These are phyloP conservation scores for Phaeolepiota aurea DNA, from an alignment of 768 basidiomycete species.

Conservation along the genomic window DNA sequence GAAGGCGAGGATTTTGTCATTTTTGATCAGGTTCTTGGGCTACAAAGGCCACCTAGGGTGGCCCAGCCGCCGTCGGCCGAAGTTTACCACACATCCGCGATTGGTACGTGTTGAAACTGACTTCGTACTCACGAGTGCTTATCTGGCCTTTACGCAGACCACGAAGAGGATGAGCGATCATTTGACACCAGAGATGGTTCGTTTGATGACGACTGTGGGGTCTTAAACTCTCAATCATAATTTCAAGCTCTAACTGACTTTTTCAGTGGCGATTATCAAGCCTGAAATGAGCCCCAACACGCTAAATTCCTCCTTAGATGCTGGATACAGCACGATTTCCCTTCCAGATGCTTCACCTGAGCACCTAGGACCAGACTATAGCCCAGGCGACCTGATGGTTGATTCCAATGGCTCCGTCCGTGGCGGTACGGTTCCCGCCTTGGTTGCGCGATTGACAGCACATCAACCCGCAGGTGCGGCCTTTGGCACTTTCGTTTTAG, in stretches of 20 bases:
- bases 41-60: constrained; percentile 16
- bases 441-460: constrained; percentile 85
- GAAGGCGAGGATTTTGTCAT: constrained; percentile 51
- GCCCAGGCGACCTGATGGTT: constrained; percentile 72
- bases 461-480: constrained; percentile 81
- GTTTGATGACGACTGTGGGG: constrained; percentile 13
- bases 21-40: constrained; percentile 42
- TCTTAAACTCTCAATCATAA: no score
- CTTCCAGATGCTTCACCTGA: constrained; percentile 52
- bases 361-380: constrained; percentile 81
- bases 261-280: constrained; percentile 17
- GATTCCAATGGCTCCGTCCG: constrained; percentile 79
- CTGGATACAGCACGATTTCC: constrained; percentile 34
- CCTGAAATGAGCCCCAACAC: constrained; percentile 37
- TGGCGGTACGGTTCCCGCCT: constrained; percentile 81
- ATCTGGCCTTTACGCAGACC: constrained; percentile 8
- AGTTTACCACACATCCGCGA: constrained; percentile 17
- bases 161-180: constrained; percentile 4
- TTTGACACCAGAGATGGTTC: no score
- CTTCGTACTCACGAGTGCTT: constrained; percentile 16
- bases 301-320: constrained; percentile 63
- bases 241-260: no score
- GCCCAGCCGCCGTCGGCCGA: constrained; percentile 18
- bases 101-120: constrained; percentile 14
- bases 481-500: background rate